Evolutionary conservation across 768 basidiomycete species (phyloP).

Genomic region (Gymnopilus junonius): DNA sequence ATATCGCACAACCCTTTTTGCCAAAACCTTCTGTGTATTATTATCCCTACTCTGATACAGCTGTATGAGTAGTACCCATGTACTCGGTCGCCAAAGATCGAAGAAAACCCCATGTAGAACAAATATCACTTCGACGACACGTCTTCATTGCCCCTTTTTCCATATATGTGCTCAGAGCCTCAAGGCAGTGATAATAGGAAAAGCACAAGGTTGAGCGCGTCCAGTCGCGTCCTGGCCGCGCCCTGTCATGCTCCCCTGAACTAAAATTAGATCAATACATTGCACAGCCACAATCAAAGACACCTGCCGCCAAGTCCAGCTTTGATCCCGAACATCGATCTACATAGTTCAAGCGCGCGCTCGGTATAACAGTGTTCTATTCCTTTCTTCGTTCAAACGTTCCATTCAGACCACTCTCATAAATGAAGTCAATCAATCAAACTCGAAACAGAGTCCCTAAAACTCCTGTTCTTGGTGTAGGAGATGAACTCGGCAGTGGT

Average conservation of each 20-base stretch:
- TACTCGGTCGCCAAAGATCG: background rate
- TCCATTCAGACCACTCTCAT: background rate
- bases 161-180: background rate
- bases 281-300: background rate
- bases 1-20: background rate
- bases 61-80: background rate
- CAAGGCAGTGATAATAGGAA: background rate
- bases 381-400: background rate
- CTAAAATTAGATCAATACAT: background rate
- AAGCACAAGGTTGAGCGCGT: background rate
- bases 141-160: background rate
- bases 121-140: background rate
- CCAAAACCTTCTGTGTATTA: background rate
- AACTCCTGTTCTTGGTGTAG: conserved; percentile 25
- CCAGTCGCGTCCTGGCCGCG: background rate
- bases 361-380: background rate
- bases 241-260: background rate
- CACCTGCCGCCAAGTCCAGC: background rate
- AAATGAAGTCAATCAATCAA: background rate
- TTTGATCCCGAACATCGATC: background rate
- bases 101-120: background rate
- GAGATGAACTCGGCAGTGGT: conserved; percentile 58
- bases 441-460: background rate
- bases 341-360: background rate
- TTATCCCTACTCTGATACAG: background rate